phyloP scores from a whole-genome alignment of 176 grass and related monocot species.

The Secale cereale region DNA sequence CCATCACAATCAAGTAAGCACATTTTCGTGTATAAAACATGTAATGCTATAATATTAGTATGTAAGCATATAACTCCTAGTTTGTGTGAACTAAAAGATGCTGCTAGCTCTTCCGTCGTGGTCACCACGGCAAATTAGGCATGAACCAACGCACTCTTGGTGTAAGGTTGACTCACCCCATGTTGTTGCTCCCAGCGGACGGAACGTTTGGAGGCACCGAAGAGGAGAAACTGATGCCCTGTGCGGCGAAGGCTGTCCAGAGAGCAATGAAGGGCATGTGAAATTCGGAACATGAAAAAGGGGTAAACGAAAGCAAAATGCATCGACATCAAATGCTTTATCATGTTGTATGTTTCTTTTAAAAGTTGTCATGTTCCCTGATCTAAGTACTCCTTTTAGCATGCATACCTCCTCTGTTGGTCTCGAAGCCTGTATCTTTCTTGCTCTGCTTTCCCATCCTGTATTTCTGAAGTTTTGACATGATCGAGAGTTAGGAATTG shows the following conservation, averaged over 20 bases:
- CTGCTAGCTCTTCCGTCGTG: neutral
- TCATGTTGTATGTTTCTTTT: neutral
- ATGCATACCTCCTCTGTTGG: constrained; percentile 51
- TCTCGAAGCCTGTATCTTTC: constrained; percentile 56
- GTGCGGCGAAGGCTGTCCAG: constrained; percentile 46
- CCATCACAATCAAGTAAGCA: neutral
- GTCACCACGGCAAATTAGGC: neutral
- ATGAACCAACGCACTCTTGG: neutral
- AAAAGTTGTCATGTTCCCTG: neutral
- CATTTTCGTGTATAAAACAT: neutral
- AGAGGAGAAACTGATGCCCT: constrained; percentile 49
- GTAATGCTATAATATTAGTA: neutral
- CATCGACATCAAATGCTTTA: neutral
- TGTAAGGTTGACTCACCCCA: constrained; percentile 38
- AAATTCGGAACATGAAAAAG: neutral
- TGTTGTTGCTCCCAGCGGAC: constrained; percentile 33
- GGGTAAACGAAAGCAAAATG: neutral
- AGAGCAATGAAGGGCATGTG: neutral
- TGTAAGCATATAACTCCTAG: neutral
- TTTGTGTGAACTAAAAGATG: neutral
- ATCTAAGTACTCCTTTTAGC: neutral
- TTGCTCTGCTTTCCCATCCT: constrained; percentile 78
- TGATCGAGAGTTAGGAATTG: neutral
- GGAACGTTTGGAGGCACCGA: constrained; percentile 24
- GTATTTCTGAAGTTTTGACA: constrained; percentile 64